phyloP scores from a whole-genome alignment of 768 basidiomycete species.

The Mycena capillaripes region DNA sequence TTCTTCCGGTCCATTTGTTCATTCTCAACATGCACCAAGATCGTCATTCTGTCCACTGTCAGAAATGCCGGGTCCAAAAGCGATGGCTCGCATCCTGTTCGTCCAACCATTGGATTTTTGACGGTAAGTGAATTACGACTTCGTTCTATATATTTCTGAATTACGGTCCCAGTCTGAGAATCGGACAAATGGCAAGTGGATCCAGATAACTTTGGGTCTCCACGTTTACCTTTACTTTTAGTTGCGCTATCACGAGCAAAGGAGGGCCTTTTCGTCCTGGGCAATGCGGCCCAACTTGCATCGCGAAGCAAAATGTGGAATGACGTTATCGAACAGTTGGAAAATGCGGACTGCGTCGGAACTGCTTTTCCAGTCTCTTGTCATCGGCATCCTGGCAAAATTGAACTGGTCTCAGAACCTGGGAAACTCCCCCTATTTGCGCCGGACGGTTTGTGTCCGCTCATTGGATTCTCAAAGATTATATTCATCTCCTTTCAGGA shows the following conservation, averaged over 20 bases:
- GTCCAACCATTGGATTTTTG: conserved; percentile 76
- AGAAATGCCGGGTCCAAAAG: conserved; percentile 69
- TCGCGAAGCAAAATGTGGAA: conserved; percentile 70
- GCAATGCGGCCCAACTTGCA: conserved; percentile 71
- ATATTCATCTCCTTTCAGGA: conserved; percentile 50
- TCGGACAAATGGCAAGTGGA: conserved; percentile 64
- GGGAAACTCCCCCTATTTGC: conserved; percentile 64
- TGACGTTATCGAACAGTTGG: conserved; percentile 69
- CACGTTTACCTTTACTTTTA: conserved; percentile 35
- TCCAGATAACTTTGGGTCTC: too few species aligned
- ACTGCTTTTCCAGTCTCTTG: conserved; percentile 70
- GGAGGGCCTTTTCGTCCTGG: conserved; percentile 81
- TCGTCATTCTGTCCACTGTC: conserved; percentile 83
- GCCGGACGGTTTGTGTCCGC: conserved; percentile 64
- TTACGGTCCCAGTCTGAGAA: conserved; percentile 61
- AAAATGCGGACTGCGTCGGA: conserved; percentile 61
- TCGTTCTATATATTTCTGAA: not conserved
- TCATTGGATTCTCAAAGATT: not conserved
- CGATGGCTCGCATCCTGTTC: conserved; percentile 53
- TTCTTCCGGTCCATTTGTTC: not conserved
- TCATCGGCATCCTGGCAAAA: conserved; percentile 62
- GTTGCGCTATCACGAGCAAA: conserved; percentile 83
- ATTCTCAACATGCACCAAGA: conserved; percentile 46
- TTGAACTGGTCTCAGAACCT: conserved; percentile 61
- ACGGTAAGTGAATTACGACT: conserved; percentile 58